Base-by-base conservation (phyloP, 2,329 filamentous ascomycete species). In the Sporothrix brasiliensis region DNA sequence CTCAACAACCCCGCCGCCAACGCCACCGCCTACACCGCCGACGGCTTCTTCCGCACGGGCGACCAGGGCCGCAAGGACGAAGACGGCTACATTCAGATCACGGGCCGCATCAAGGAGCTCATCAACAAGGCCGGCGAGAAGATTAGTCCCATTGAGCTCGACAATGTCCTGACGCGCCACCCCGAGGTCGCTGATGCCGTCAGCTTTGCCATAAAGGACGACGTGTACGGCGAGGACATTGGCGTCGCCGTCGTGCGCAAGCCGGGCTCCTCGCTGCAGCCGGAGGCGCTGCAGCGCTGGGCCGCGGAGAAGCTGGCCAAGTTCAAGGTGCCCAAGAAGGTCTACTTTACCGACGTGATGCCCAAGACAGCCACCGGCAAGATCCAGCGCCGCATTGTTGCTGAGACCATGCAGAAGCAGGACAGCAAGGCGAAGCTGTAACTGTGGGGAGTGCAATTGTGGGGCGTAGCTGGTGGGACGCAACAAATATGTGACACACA, bases 361-460 rank as follows among this genome's bases (percentile, higher is more conserved):
- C 92, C 92, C 73, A 96, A 96, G 85, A 94, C 93, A 4, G 92
- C 92, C n/a, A 96, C 92, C 6, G 92, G 92, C 70, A 96, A 96
- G 84, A 91, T 96, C 71, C 92, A 96, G 81, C 84, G 92, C 72
- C 87, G 92, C 73, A 92, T 94, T 76, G 92, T 96, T n/a, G 92
- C 92, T 16, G 92, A 94, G 79, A 88, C 87, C 41, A 94, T 96
- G 91, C 83, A 90, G 79, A 92, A 92, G 83, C 86, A 89, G 78
- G 88, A 89, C 54, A 73, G 74, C 69, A 86, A 84, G 78, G 81
- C 85, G 16, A 88, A 87, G 80, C 78, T 88, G 74, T 88, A 85
- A 72, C 58, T n/a, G n/a, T n/a, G n/a, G 6, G n/a, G 16, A 21
- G 41, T 24, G 24, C 24, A 4, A 39, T 2, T 4, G 10, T 49